Evolutionary conservation across 1,284 basidiomycete species (phyloP).

Genomic region (Sporisorium graminicola): DNA sequence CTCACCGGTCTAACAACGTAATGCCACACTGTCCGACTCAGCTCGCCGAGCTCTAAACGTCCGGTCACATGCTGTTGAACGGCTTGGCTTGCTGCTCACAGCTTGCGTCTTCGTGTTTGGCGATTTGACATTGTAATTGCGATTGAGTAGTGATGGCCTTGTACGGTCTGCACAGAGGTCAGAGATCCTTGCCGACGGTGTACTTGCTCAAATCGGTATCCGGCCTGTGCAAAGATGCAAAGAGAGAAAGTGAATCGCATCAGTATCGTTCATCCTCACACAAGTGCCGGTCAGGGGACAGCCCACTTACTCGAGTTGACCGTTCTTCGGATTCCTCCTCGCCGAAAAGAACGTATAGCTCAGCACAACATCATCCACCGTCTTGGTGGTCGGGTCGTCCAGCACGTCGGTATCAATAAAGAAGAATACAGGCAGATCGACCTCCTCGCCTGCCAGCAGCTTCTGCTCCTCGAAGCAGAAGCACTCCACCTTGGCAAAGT

Average conservation of each 20-base stretch:
- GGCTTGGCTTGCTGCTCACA: too few species aligned
- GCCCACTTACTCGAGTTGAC: slow-evolving; percentile 65
- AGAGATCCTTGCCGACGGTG: slow-evolving; percentile 56
- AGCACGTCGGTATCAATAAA: slow-evolving; percentile 97
- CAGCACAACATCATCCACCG: slow-evolving; percentile 89
- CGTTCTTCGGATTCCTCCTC: slow-evolving; percentile 71
- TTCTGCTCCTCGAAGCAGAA: slow-evolving; percentile 99
- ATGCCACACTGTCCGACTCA: too few species aligned
- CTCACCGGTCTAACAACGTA: not conserved
- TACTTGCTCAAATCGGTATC: slow-evolving; percentile 64
- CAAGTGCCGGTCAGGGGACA: not conserved
- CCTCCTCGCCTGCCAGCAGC: slow-evolving; percentile 92
- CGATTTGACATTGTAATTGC: not conserved
- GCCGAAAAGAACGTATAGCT: slow-evolving; percentile 95
- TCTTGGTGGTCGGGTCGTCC: slow-evolving; percentile 87
- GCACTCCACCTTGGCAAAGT: slow-evolving; percentile 99
- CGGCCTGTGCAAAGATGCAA: slow-evolving; percentile 34
- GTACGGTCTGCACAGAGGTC: not conserved
- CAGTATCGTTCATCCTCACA: not conserved
- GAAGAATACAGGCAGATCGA: slow-evolving; percentile 97
- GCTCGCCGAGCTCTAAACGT: not conserved
- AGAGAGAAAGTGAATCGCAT: not conserved
- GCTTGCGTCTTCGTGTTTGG: not conserved
- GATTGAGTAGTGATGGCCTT: slow-evolving; percentile 4
- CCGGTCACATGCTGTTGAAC: not conserved